Conservation (phyloP, 2,329 filamentous ascomycete species). For the Eutypella sp. region DNA sequence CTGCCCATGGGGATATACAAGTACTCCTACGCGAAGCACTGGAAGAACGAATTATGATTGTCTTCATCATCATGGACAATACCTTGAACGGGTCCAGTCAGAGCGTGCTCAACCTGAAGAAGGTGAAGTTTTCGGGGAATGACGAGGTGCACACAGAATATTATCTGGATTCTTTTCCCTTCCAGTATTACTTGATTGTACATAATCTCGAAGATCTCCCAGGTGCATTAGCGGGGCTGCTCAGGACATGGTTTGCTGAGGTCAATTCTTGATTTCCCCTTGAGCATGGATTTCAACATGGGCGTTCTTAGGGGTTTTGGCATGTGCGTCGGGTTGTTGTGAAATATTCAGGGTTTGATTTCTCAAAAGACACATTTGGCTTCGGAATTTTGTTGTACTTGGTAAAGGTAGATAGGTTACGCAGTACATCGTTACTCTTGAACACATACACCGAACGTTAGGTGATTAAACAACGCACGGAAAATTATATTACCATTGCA, state of each 20-base stretch:
- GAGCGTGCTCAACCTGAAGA: conserved; percentile 82
- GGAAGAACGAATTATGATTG: conserved; percentile 94
- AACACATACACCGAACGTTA: no score
- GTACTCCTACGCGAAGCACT: conserved; percentile 80
- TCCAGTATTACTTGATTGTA: conserved; percentile 94
- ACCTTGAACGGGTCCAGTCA: conserved; percentile 40
- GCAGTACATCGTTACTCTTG: no score
- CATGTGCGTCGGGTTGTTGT: no score
- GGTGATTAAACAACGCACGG: no score
- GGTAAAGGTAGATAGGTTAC: no score
- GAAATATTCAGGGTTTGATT: no score
- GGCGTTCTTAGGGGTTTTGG: not conserved
- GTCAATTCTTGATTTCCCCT: conserved; percentile 36
- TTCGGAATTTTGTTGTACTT: no score
- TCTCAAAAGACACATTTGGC: no score
- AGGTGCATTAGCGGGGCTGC: conserved; percentile 74
- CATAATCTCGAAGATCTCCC: conserved; percentile 88
- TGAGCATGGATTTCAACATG: not conserved
- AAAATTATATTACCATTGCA: no score
- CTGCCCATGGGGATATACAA: conserved; percentile 76
- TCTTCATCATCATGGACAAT: conserved; percentile 93
- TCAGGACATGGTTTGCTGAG: conserved; percentile 94
- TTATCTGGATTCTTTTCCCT: conserved; percentile 94
- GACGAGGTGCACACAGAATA: conserved; percentile 74
- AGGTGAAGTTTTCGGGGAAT: conserved; percentile 68